phyloP scores from a whole-genome alignment of 495 filamentous ascomycete species.

The Trichoderma erinaceum region DNA sequence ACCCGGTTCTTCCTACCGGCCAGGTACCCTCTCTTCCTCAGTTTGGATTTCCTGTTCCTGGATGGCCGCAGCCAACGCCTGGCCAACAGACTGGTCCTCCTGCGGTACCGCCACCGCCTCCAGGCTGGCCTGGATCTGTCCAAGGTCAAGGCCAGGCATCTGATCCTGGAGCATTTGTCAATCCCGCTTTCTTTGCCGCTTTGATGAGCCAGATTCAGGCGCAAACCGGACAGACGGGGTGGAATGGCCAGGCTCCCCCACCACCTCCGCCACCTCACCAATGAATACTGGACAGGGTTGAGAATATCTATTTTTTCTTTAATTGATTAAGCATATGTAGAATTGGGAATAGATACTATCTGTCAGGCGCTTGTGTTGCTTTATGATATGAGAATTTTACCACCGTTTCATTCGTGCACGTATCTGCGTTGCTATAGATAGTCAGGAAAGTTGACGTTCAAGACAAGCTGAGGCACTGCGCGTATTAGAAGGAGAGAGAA shows the following conservation, averaged over 20 bases:
- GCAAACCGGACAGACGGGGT: slow-evolving; percentile 30
- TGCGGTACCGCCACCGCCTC: slow-evolving; percentile 25
- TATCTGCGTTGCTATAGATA: no score
- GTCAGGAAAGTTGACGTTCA: no score
- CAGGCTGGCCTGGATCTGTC: slow-evolving; percentile 22
- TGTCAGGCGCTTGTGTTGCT: no score
- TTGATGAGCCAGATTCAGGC: slow-evolving; percentile 40
- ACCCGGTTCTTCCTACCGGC: slow-evolving; percentile 18
- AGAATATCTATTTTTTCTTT: no score
- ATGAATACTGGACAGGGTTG: not conserved
- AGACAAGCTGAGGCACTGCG: no score
- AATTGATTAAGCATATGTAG: no score
- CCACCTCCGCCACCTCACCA: slow-evolving; percentile 22
- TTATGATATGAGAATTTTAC: no score
- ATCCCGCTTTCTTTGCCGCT: slow-evolving; percentile 54
- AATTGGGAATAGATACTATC: no score
- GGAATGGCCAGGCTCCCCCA: slow-evolving; percentile 19
- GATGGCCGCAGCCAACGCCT: slow-evolving; percentile 12
- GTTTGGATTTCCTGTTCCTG: slow-evolving; percentile 13
- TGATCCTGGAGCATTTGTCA: slow-evolving; percentile 43
- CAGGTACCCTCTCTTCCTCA: slow-evolving; percentile 25
- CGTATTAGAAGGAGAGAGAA: no score
- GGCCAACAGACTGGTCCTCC: slow-evolving; percentile 16
- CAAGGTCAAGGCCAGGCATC: slow-evolving; percentile 20
- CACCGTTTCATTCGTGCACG: no score